A percentile compares a stretch with the other conserved stretches of the same genome.
phyloP scores from a whole-genome alignment of 768 basidiomycete species.

The Harrya chromipes region DNA sequence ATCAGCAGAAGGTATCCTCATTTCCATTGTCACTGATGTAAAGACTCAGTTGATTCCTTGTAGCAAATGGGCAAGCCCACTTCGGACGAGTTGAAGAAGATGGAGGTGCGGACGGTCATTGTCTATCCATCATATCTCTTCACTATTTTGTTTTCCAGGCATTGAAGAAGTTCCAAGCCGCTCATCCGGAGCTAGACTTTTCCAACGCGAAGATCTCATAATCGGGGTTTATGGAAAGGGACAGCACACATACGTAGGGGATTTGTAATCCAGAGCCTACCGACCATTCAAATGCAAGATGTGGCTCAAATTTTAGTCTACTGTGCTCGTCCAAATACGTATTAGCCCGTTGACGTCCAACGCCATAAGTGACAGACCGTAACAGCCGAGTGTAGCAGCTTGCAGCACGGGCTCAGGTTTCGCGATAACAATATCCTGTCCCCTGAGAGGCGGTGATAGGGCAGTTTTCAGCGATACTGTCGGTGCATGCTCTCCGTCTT shows the following conservation, averaged over 20 bases:
- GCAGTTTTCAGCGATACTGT: not conserved
- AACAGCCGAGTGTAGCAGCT: conserved; percentile 42
- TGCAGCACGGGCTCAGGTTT: conserved; percentile 28
- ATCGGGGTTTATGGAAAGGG: not conserved
- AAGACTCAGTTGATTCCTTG: conserved; percentile 1
- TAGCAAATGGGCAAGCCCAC: conserved; percentile 96
- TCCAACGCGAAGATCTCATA: conserved; percentile 86
- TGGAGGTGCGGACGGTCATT: conserved; percentile 56
- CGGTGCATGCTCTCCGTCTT: conserved; percentile 19
- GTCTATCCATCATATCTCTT: not conserved
- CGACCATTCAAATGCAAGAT: not conserved
- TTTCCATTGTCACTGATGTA: not conserved
- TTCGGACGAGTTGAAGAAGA: conserved; percentile 90
- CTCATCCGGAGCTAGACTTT: conserved; percentile 94
- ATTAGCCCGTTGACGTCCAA: conserved; percentile 20
- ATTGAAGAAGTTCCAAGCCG: conserved; percentile 82
- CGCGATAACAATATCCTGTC: conserved; percentile 24
- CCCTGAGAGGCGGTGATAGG: conserved; percentile 16
- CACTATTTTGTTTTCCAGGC: conserved; percentile 43
- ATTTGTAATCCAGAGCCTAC: not conserved
- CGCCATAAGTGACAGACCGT: conserved; percentile 33
- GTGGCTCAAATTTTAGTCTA: conserved; percentile 7
- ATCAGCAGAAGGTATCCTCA: conserved; percentile 40
- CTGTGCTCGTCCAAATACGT: conserved; percentile 26
- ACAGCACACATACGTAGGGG: not conserved